A percentile compares a stretch with the other conserved stretches of the same genome.
Evolutionary conservation across 176 grass and related monocot species (phyloP).

Genomic region (sorghum (Sorghum bicolor)): DNA sequence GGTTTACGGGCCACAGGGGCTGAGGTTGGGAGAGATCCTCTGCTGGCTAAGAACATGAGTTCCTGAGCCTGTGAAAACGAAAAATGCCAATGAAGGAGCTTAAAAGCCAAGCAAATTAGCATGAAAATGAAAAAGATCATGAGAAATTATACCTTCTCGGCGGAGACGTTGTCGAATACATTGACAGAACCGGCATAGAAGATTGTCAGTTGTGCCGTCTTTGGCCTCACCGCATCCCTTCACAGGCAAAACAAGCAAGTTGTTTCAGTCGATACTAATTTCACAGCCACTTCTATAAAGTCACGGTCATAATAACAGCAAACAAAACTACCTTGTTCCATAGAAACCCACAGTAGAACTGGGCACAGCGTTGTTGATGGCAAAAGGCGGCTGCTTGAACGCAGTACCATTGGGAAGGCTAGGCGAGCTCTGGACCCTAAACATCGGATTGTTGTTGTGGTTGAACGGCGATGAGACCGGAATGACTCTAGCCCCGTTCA

Average conservation of each 20-base stretch:
- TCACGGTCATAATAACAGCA: background rate
- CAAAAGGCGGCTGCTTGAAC: constrained; percentile 45
- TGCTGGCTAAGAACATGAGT: constrained; percentile 77
- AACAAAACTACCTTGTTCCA: constrained; percentile 43
- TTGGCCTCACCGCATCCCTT: constrained; percentile 48
- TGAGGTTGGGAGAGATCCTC: constrained; percentile 48
- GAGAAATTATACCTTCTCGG: constrained; percentile 59
- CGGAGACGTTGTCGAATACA: constrained; percentile 72
- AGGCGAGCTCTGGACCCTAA: constrained; percentile 58
- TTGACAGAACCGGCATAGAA: constrained; percentile 83
- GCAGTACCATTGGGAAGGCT: constrained; percentile 36
- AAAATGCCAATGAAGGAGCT: constrained; percentile 2
- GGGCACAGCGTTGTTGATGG: constrained; percentile 10
- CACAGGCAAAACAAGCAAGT: constrained; percentile 34
- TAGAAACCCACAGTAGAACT: constrained; percentile 43
- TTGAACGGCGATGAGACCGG: constrained; percentile 50
- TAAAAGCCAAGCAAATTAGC: background rate
- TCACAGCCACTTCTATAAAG: background rate
- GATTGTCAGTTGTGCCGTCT: constrained; percentile 67
- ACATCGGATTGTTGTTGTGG: constrained; percentile 48
- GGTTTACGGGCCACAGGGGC: constrained; percentile 19
- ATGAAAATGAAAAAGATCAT: background rate
- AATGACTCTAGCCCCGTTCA: constrained; percentile 46
- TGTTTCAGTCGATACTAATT: constrained; percentile 7
- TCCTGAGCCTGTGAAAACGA: constrained; percentile 61